Conservation (phyloP, 208 protist species). For the Acanthamoeba lenticulata region DNA sequence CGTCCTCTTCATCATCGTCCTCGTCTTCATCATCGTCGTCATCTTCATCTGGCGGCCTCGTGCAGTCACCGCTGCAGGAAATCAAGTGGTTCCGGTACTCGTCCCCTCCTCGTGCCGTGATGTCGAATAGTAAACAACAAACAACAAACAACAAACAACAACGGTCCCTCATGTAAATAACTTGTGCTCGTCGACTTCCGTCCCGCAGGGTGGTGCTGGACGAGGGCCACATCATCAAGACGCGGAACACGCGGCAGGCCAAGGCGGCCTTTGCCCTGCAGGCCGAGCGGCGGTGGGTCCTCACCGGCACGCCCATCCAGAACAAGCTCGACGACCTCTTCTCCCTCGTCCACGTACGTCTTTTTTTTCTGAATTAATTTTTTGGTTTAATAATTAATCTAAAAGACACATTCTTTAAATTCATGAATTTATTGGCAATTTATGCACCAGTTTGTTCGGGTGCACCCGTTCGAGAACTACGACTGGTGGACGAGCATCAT, state of each 20-base stretch:
- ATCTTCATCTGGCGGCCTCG: not conserved
- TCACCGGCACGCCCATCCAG: constrained; percentile 88
- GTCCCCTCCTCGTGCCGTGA: not conserved
- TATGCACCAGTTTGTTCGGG: not conserved
- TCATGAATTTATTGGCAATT: too few species aligned
- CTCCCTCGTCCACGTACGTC: constrained; percentile 78
- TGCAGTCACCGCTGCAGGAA: not conserved
- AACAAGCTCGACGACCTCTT: constrained; percentile 87
- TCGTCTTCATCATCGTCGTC: not conserved
- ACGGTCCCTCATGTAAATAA: not conserved
- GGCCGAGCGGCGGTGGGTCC: constrained; percentile 80
- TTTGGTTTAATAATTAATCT: too few species aligned
- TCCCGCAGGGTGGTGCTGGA: constrained; percentile 84
- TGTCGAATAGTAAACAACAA: too few species aligned
- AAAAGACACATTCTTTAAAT: too few species aligned
- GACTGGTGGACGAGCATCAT: constrained; percentile 39
- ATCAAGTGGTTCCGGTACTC: not conserved
- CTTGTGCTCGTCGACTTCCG: not conserved
- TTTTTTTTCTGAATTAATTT: too few species aligned
- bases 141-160: too few species aligned
- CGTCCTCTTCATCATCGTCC: not conserved
- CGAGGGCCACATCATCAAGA: constrained; percentile 88
- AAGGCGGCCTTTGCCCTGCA: constrained; percentile 79
- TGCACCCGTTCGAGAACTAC: constrained; percentile 36
- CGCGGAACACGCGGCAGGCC: constrained; percentile 71